Evolutionary conservation across 2,329 filamentous ascomycete genomes (phyloP), one percentile per base, ranked within the genome.

Genomic region (Alternaria sp.): DNA sequence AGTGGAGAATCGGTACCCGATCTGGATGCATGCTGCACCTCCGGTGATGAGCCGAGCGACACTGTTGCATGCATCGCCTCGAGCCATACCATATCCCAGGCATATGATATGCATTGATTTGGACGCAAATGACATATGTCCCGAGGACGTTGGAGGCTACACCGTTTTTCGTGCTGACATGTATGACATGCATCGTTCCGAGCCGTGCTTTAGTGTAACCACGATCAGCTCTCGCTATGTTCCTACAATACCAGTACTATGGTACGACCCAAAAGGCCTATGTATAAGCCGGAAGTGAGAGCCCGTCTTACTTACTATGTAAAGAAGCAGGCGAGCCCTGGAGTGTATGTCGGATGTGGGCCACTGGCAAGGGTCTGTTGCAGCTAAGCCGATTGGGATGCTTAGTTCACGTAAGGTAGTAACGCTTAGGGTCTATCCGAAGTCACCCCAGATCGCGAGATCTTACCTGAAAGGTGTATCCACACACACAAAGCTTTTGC

Each of bases 151-250:
- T 41, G n/a, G 37, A n/a, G 37, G 37, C 37, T 41, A 41, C 37
- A 41, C 49, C 30, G 49, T 37, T 51, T 37, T 30, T 28, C 30
- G 33, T 4, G 23, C 55, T 51, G 49, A 37, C 20, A 57, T 20
- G 55, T 37, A 47, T 47, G 41, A 47, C 55, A 28, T 57, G 44
- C 55, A 37, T 57, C 26, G 44, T 47, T 47, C 55, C 55, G 55
- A 33, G 43, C 43, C 41, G 46, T 51, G 45, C 33, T 3, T 9
- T 58, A 58, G 46, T 57, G 55, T 12, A 41, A 41, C 37, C 10
- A 20, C 26, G 45, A 33, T 49, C 9, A 18, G 20, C 23, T 49
- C 14, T 47, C 21, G 49, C 28, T 7, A 47, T 18, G 14, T 37
- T 25, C 11, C 15, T 47, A 10, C 55, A 47, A 14, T 37, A 18